Conservation (phyloP, 1,284 basidiomycete genomes). For the Bondarzewia mesenterica region DNA sequence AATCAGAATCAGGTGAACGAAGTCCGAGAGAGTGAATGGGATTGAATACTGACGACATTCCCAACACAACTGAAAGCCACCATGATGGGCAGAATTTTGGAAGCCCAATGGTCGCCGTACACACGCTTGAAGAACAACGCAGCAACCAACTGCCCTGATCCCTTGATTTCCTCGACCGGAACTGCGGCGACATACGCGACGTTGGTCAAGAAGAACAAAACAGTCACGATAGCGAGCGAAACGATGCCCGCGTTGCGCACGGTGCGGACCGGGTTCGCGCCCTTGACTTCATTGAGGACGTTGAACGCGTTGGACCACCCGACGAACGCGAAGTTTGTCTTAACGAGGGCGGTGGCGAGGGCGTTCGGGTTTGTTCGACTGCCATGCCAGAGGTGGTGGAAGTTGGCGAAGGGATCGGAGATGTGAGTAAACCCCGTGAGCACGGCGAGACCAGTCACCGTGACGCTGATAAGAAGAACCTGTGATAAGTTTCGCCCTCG, state of each 20-base stretch:
- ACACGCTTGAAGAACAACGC: constrained; percentile 42
- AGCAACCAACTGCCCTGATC: constrained; percentile 36
- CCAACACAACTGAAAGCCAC: constrained; percentile 34
- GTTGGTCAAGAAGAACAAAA: constrained; percentile 41
- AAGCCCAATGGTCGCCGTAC: constrained; percentile 32
- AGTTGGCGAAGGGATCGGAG: constrained; percentile 39
- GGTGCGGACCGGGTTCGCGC: constrained; percentile 30
- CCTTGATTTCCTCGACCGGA: constrained; percentile 34
- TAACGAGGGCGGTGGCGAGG: constrained; percentile 35
- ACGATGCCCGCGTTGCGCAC: constrained; percentile 36
- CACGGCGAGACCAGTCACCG: constrained; percentile 38
- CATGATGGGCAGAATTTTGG: constrained; percentile 31
- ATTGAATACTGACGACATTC: constrained; percentile 24
- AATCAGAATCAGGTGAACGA: background rate
- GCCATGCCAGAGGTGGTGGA: constrained; percentile 38
- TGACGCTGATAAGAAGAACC: constrained; percentile 23
- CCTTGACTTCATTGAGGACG: constrained; percentile 34
- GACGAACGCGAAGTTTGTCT: constrained; percentile 35
- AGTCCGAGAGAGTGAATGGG: background rate
- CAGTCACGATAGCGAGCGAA: constrained; percentile 31
- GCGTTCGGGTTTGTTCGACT: constrained; percentile 32
- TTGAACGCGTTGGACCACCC: constrained; percentile 40
- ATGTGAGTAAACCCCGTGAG: constrained; percentile 38
- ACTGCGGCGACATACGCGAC: constrained; percentile 33
- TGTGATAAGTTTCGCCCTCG: too few relatives aligned